phyloP scores from a whole-genome alignment of 257 asterid species.

The Oldenlandia corymbosa region DNA sequence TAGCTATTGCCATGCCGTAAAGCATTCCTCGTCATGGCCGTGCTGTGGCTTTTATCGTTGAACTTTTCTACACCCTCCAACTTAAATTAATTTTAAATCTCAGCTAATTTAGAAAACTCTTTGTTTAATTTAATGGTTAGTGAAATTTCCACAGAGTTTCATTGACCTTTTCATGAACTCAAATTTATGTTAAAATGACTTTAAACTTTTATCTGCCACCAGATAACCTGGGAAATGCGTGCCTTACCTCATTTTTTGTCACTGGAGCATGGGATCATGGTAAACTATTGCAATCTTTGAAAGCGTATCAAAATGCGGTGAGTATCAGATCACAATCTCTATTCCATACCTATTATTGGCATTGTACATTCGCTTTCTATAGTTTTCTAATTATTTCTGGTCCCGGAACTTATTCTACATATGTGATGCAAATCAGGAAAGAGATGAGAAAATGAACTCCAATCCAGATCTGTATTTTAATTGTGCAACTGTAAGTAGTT shows the following conservation, averaged over 20 bases:
- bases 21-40: neutral
- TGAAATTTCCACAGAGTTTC: neutral
- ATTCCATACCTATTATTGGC: neutral
- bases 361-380: conserved; percentile 5
- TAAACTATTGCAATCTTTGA: conserved; percentile 68
- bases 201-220: conserved; percentile 21
- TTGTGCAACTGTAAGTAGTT: conserved; percentile 69
- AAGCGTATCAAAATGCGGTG: conserved; percentile 97
- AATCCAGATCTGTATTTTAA: conserved; percentile 89
- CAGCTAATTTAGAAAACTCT: neutral
- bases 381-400: neutral
- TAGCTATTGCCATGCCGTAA: too few species aligned
- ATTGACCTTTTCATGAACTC: conserved; percentile 10
- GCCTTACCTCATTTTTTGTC: conserved; percentile 74
- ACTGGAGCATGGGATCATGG: conserved; percentile 86
- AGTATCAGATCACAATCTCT: conserved; percentile 22
- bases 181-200: neutral
- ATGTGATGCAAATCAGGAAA: conserved; percentile 53
- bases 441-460: conserved; percentile 73
- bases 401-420: conserved; percentile 9
- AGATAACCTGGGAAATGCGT: conserved; percentile 93
- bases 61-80: neutral
- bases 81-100: neutral
- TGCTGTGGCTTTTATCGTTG: neutral
- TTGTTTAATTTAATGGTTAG: neutral